Conservation (phyloP, 2,329 filamentous ascomycete species). For the Elsinoe batatas region DNA sequence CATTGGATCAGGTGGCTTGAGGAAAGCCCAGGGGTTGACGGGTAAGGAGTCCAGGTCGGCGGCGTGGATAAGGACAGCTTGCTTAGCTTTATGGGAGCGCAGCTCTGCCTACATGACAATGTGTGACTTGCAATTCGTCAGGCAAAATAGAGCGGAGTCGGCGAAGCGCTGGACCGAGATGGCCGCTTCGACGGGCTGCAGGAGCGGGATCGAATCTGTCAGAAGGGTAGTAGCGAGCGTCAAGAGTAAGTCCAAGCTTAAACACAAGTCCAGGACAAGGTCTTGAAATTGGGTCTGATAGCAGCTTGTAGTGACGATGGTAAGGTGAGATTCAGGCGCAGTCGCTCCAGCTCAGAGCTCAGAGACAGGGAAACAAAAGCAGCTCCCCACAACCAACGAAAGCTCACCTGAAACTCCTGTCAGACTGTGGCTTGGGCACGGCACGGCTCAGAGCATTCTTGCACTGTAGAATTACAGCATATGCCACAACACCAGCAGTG, state of each 20-base stretch:
- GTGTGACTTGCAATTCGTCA: not conserved
- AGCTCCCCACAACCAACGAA: constrained; percentile 6
- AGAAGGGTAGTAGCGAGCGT: not conserved
- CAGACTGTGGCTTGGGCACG: not conserved
- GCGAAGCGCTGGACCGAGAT: not conserved
- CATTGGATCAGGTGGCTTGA: constrained; percentile 15
- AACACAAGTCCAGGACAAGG: not conserved
- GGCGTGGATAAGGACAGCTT: not conserved
- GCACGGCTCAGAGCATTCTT: not conserved
- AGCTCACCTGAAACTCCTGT: not conserved
- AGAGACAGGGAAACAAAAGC: not conserved
- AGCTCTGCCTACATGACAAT: not conserved
- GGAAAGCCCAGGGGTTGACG: constrained; percentile 24
- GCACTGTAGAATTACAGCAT: no score
- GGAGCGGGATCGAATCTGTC: not conserved
- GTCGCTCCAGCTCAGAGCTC: not conserved
- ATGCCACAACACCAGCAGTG: no score
- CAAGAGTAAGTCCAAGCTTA: not conserved
- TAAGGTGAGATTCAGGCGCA: not conserved
- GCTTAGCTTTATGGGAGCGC: not conserved
- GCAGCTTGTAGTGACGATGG: not conserved
- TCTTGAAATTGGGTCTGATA: not conserved
- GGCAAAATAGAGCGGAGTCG: not conserved
- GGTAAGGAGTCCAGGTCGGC: constrained; percentile 27
- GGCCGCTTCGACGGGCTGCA: not conserved